phyloP scores from a whole-genome alignment of 495 filamentous ascomycete species.

The Xanthoparmelia taractica region DNA sequence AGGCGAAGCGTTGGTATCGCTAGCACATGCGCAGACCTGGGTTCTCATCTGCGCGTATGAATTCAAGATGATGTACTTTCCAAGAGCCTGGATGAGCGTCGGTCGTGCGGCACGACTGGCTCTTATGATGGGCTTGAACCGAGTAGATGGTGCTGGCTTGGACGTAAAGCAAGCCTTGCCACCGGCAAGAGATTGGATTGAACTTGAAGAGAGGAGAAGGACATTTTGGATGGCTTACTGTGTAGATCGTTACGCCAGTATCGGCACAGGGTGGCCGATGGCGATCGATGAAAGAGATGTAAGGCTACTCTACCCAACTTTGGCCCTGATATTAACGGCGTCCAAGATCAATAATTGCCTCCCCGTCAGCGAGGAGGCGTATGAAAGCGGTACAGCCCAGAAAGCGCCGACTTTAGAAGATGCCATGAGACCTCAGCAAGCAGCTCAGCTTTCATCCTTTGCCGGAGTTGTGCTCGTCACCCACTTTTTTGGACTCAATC shows the following conservation, averaged over 20 bases:
- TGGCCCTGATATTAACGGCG: conserved; percentile 15
- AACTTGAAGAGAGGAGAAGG: conserved; percentile 80
- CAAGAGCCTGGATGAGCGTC: conserved; percentile 87
- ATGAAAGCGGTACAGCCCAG: conserved; percentile 66
- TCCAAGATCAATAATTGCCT: conserved; percentile 71
- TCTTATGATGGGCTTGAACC: conserved; percentile 91
- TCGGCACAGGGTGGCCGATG: conserved; percentile 97
- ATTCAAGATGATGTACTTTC: conserved; percentile 97
- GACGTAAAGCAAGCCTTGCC: conserved; percentile 90
- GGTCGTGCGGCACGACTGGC: conserved; percentile 68
- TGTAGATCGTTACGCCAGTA: conserved; percentile 85
- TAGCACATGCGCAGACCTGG: conserved; percentile 79
- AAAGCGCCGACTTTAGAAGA: conserved; percentile 60
- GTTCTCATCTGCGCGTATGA: conserved; percentile 74
- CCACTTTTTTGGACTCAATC: conserved; percentile 86
- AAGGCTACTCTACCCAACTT: conserved; percentile 26
- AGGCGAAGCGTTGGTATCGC: conserved; percentile 75
- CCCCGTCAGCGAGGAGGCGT: conserved; percentile 80
- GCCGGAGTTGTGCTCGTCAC: conserved; percentile 78
- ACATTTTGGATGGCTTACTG: conserved; percentile 95
- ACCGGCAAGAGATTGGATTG: conserved; percentile 83
- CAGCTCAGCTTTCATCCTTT: conserved; percentile 65
- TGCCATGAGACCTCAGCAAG: conserved; percentile 63
- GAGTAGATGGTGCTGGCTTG: conserved; percentile 73
- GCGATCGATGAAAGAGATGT: conserved; percentile 85